A percentile compares a stretch with the other conserved stretches of the same genome.
phyloP scores from a whole-genome alignment of 1,139 yeast species.

The Blastobotrys capitulatus region DNA sequence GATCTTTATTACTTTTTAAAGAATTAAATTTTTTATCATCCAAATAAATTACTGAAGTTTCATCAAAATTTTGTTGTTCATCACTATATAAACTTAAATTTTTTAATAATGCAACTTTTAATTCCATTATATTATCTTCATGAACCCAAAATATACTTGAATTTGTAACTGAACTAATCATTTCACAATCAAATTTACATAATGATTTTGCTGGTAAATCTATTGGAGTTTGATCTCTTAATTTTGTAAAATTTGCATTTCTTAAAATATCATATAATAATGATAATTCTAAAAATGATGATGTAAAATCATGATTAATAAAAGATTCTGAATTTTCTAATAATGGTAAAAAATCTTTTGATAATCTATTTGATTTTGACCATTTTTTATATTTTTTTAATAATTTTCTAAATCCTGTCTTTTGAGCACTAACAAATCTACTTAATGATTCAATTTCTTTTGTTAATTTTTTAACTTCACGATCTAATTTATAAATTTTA shows the following conservation, averaged over 20 bases:
- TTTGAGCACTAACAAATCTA: slow-evolving; percentile 71
- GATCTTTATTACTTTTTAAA: slow-evolving; percentile 34
- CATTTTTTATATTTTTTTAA: slow-evolving; percentile 75
- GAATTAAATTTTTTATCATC: slow-evolving; percentile 35
- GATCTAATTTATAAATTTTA: slow-evolving; percentile 28
- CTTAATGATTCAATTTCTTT: slow-evolving; percentile 62
- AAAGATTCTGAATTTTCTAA: slow-evolving; percentile 47
- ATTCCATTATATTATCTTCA: slow-evolving; percentile 36
- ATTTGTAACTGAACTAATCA: slow-evolving; percentile 28
- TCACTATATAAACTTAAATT: slow-evolving; percentile 21
- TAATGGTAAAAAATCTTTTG: slow-evolving; percentile 30
- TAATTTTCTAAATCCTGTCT: slow-evolving; percentile 74
- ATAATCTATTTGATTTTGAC: slow-evolving; percentile 33
- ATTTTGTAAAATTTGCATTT: slow-evolving; percentile 21
- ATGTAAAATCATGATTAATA: slow-evolving; percentile 57
- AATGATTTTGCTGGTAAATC: slow-evolving; percentile 25
- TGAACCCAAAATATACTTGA: slow-evolving; percentile 38
- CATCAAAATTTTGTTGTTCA: not conserved
- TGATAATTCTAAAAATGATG: slow-evolving; percentile 59
- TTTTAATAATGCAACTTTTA: slow-evolving; percentile 34
- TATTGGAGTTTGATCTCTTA: slow-evolving; percentile 11
- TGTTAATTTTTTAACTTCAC: slow-evolving; percentile 43
- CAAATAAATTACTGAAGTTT: slow-evolving; percentile 27
- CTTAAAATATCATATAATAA: slow-evolving; percentile 49
- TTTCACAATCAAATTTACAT: slow-evolving; percentile 37